A percentile compares a stretch with the other conserved stretches of the same genome.
phyloP scores from a whole-genome alignment of 169 alveolate species.

The Babesia ovata region DNA sequence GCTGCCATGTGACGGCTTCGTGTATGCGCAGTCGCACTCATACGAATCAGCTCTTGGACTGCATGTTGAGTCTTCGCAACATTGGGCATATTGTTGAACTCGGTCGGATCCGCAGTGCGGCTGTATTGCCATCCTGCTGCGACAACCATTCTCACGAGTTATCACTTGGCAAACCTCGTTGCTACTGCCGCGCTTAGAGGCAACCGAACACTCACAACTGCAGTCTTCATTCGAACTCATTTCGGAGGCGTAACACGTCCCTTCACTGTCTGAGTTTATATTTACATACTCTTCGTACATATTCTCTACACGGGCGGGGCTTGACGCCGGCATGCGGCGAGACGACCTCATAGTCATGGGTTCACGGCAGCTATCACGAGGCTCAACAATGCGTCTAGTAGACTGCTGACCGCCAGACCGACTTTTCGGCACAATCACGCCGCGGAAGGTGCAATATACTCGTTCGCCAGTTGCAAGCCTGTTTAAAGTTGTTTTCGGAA shows the following conservation, averaged over 20 bases:
- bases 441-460: slow-evolving; percentile 10
- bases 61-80: neutral
- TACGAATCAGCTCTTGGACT: too few species aligned
- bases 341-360: neutral
- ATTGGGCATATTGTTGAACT: neutral
- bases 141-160: too few species aligned
- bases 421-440: neutral
- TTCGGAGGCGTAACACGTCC: slow-evolving; percentile 3
- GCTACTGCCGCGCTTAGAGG: too few species aligned
- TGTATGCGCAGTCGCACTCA: too few species aligned
- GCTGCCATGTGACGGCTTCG: too few species aligned
- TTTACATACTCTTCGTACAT: neutral
- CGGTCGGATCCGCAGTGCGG: too few species aligned
- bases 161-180: too few species aligned
- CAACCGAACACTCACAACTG: neutral
- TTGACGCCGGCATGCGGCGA: too few species aligned
- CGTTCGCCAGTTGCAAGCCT: neutral
- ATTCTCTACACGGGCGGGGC: neutral
- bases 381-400: neutral
- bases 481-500: too few species aligned
- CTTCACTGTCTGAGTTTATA: neutral
- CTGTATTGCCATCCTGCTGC: too few species aligned
- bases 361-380: neutral
- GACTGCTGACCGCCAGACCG: neutral
- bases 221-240: neutral